Evolutionary conservation across 2,329 filamentous ascomycete species (phyloP).

Genomic region (Paradendryphiella salina): DNA sequence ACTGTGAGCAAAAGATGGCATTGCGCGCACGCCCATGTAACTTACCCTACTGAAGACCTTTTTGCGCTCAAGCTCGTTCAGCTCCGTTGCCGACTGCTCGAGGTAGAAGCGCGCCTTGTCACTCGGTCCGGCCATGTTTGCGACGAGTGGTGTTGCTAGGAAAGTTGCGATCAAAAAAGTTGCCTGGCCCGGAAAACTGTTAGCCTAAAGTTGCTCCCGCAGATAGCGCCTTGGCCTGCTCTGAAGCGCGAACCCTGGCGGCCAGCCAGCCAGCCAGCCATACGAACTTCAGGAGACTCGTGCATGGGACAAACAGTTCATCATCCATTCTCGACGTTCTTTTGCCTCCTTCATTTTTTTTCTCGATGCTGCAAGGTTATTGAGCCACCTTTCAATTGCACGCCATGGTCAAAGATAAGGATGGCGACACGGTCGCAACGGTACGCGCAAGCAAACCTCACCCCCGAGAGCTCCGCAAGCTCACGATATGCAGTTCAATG

Average conservation of each 20-base stretch:
- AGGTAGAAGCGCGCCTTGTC: slow-evolving; percentile 96
- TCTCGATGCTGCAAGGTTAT: slow-evolving; percentile 19
- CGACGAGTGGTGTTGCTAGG: slow-evolving; percentile 13
- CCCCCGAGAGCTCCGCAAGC: slow-evolving; percentile 31
- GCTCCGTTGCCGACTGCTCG: slow-evolving; percentile 87
- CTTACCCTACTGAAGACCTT: slow-evolving; percentile 80
- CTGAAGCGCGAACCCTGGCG: slow-evolving; percentile 25
- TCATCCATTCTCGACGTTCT: slow-evolving; percentile 33
- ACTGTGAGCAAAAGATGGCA: slow-evolving; percentile 9
- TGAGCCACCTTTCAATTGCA: slow-evolving; percentile 8
- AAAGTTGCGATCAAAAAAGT: slow-evolving; percentile 27
- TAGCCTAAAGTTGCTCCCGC: slow-evolving; percentile 24
- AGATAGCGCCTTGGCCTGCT: slow-evolving; percentile 29
- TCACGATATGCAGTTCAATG: slow-evolving; percentile 64
- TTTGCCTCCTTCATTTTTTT: slow-evolving; percentile 31
- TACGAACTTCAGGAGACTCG: slow-evolving; percentile 38
- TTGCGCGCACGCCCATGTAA: background rate
- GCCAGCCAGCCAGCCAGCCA: slow-evolving; percentile 5
- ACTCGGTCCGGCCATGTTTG: slow-evolving; percentile 75
- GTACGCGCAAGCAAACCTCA: slow-evolving; percentile 48
- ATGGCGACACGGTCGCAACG: slow-evolving; percentile 64
- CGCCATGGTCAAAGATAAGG: slow-evolving; percentile 63
- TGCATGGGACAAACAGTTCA: slow-evolving; percentile 13
- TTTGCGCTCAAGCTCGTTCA: slow-evolving; percentile 90
- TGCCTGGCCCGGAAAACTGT: slow-evolving; percentile 18